These are phyloP conservation scores for Daedaleopsis nitida DNA, from an alignment of 768 basidiomycete species.

Conservation along the genomic window DNA sequence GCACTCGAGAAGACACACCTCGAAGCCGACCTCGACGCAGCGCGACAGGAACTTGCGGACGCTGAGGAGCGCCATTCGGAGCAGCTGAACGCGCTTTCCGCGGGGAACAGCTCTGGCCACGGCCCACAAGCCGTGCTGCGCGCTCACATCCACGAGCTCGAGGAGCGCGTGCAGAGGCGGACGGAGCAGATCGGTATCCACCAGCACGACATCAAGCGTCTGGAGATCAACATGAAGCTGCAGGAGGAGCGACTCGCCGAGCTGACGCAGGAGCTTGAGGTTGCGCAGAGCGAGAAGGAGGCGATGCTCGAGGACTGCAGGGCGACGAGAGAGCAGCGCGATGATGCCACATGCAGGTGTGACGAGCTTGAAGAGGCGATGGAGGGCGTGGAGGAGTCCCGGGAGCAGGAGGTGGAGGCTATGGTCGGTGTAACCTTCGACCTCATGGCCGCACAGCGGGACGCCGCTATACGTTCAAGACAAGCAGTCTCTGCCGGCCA, in stretches of 20 bases:
- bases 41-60: conserved; percentile 54
- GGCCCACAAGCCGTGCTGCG: conserved; percentile 58
- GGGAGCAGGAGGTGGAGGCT: conserved; percentile 27
- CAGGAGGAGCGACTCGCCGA: conserved; percentile 76
- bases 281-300: conserved; percentile 64
- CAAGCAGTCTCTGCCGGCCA: neutral
- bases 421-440: conserved; percentile 28
- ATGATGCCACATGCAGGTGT: conserved; percentile 55
- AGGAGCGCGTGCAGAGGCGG: conserved; percentile 60
- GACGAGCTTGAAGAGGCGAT: conserved; percentile 67
- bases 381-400: conserved; percentile 40
- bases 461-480: neutral
- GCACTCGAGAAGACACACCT: conserved; percentile 65
- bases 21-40: conserved; percentile 54
- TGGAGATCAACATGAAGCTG: conserved; percentile 73
- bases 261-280: conserved; percentile 70
- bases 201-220: conserved; percentile 75
- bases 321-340: conserved; percentile 71
- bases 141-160: conserved; percentile 69
- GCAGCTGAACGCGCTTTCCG: conserved; percentile 65
- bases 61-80: conserved; percentile 67
- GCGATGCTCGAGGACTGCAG: conserved; percentile 87
- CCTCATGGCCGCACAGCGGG: conserved; percentile 12
- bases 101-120: conserved; percentile 30
- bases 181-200: conserved; percentile 78